Evolutionary conservation across 2,329 filamentous ascomycete genomes (phyloP).

Genomic region (Apiospora koreana): DNA sequence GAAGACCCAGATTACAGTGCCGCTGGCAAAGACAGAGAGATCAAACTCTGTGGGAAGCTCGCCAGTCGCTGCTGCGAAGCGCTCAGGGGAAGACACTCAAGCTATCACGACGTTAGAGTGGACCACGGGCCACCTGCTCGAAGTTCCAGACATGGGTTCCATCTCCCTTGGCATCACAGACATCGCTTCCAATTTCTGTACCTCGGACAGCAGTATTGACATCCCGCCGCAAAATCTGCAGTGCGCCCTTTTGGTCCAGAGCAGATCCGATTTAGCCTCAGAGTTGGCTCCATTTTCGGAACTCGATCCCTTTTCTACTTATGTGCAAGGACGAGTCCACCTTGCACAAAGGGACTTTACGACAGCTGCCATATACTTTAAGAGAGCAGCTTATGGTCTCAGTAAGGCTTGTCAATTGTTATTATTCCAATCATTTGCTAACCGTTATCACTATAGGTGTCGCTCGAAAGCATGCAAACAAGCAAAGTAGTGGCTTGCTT

Average conservation of each 20-base stretch:
- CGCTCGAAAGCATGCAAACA: constrained; percentile 44
- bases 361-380: constrained; percentile 74
- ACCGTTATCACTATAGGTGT: constrained; percentile 38
- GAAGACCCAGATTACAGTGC: constrained; percentile 56
- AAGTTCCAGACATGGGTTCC: constrained; percentile 51
- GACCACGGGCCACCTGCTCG: constrained; percentile 64
- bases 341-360: constrained; percentile 74
- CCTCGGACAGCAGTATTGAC: constrained; percentile 65
- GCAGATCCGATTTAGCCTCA: constrained; percentile 60
- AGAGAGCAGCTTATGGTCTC: constrained; percentile 79
- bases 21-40: constrained; percentile 43
- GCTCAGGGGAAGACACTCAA: constrained; percentile 46
- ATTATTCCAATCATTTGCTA: background rate
- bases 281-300: constrained; percentile 58
- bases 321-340: constrained; percentile 80
- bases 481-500: constrained; percentile 67
- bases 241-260: constrained; percentile 60
- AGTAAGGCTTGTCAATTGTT: constrained; percentile 58
- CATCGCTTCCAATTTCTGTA: constrained; percentile 66
- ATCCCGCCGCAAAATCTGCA: constrained; percentile 61
- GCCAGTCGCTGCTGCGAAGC: constrained; percentile 38
- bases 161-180: constrained; percentile 64
- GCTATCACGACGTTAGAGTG: constrained; percentile 60
- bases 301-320: constrained; percentile 66
- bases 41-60: constrained; percentile 36